Evolutionary conservation across 2,329 filamentous ascomycete species (phyloP).

Genomic region (Diaporthe vexans): DNA sequence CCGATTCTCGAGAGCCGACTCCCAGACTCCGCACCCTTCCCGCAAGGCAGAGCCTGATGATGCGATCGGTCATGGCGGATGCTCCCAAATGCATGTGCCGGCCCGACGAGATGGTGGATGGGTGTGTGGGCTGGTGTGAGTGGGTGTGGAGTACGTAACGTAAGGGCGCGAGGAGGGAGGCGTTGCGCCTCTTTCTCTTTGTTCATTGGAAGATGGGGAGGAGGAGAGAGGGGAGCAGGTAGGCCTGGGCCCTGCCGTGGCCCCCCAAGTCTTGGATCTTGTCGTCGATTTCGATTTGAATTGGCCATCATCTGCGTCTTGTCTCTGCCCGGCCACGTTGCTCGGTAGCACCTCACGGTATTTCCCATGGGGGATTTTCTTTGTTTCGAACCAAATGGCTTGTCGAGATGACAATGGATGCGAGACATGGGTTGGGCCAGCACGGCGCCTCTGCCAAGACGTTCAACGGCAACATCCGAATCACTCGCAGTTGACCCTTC

Average conservation of each 20-base stretch:
- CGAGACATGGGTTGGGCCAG: slow-evolving; percentile 19
- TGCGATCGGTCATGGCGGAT: slow-evolving; percentile 17
- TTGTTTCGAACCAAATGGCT: slow-evolving; percentile 16
- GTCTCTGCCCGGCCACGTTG: slow-evolving; percentile 25
- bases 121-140: too few species aligned
- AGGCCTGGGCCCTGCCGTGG: not conserved
- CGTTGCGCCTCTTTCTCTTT: not conserved
- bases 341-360: slow-evolving; percentile 3
- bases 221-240: too few species aligned
- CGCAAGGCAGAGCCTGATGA: not conserved
- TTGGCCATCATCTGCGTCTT: not conserved
- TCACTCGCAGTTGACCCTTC: slow-evolving; percentile 6
- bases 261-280: not conserved
- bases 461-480: slow-evolving; percentile 22
- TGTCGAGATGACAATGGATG: slow-evolving; percentile 27
- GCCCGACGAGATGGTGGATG: not conserved
- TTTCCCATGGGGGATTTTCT: not conserved
- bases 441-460: slow-evolving; percentile 11
- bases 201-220: slow-evolving; percentile 4
- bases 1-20: not conserved
- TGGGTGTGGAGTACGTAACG: slow-evolving; percentile 5
- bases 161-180: not conserved
- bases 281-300: not conserved
- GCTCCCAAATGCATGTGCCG: slow-evolving; percentile 24
- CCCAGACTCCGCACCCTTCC: slow-evolving; percentile 1